These are phyloP conservation scores for Pythium sp. DNA, from an alignment of 352 stramenopile species.

Conservation along the genomic window DNA sequence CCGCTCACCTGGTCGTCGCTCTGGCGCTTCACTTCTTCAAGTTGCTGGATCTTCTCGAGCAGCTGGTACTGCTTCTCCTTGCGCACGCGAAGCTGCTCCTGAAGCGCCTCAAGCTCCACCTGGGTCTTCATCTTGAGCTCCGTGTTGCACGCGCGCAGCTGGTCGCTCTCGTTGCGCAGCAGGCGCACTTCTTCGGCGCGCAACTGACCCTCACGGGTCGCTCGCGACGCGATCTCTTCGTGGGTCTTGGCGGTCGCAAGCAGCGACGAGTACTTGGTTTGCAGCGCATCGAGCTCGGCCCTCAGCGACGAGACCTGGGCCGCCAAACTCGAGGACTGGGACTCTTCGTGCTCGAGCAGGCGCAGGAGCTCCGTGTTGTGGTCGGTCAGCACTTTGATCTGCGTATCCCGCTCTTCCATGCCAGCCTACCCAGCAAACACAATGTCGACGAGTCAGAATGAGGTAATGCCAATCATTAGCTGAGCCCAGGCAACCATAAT, in stretches of 20 bases:
- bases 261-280: constrained; percentile 88
- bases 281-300: constrained; percentile 81
- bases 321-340: constrained; percentile 68
- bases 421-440: constrained; percentile 27
- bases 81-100: constrained; percentile 94
- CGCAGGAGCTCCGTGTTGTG: constrained; percentile 95
- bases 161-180: constrained; percentile 84
- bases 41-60: constrained; percentile 94
- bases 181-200: constrained; percentile 93
- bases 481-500: not conserved
- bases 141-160: constrained; percentile 91
- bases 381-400: constrained; percentile 93
- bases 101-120: constrained; percentile 93
- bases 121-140: constrained; percentile 95
- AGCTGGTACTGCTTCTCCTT: constrained; percentile 98
- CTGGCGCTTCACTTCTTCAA: constrained; percentile 92
- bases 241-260: constrained; percentile 91
- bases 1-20: constrained; percentile 89
- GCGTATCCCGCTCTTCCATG: constrained; percentile 89
- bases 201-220: constrained; percentile 90
- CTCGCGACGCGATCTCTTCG: constrained; percentile 88
- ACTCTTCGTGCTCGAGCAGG: constrained; percentile 93
- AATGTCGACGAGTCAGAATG: not conserved
- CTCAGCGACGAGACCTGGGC: constrained; percentile 54
- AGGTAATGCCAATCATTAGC: not conserved